Base-by-base conservation (phyloP, 164 flowering plant species). In the Litsea cubeba region DNA sequence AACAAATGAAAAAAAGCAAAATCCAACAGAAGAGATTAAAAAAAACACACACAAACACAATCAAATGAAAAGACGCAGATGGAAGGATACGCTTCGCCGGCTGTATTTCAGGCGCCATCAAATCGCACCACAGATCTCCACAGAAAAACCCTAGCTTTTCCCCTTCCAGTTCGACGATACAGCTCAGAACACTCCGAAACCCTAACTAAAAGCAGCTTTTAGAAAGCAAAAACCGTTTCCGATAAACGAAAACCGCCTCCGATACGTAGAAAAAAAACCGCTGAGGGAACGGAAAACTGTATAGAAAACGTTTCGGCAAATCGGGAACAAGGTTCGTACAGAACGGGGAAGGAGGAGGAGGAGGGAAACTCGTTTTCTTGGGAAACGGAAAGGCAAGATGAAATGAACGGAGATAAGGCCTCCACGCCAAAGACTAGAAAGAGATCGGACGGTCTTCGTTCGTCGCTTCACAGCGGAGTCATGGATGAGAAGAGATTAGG, bases 111-210 rank as follows among this genome's bases (percentile, higher is more conserved):
- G 81, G 58, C 2, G 82, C 81, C 82, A 81, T 77, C 46, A 76
- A 71, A 77, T 79, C 81, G 75, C 86, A 85, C 85, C 85, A 83
- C 26, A 84, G 76, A 30, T 84, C 84, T 32, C 80, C 82, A 30
- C 78, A 79, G 69, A 66, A 66, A 66, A 66, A 66, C 69, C 69
- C 69, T 66, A 28, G 40, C 5, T 66, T 66, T 17, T 30, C 46
- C 63, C 74, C 72, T 83, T 84, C 87, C 82, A 81, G 85, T 51
- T 84, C 84, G 75, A 69, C 70, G 69, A 30, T 30, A 30, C 35
- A 30, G 35, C 35, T 30, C 40, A 50, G 28, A 50, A 18, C n/a
- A 71, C 6, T 12, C 30, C 25, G 25, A 28, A 54, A 67, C 25
- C 57, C 70, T 15, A 69, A 23, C 63, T 14, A 24, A 35, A 77